A percentile compares a stretch with the other conserved stretches of the same genome.
phyloP scores from a whole-genome alignment of 176 grass and related monocot genomes.

The Themeda triandra region DNA sequence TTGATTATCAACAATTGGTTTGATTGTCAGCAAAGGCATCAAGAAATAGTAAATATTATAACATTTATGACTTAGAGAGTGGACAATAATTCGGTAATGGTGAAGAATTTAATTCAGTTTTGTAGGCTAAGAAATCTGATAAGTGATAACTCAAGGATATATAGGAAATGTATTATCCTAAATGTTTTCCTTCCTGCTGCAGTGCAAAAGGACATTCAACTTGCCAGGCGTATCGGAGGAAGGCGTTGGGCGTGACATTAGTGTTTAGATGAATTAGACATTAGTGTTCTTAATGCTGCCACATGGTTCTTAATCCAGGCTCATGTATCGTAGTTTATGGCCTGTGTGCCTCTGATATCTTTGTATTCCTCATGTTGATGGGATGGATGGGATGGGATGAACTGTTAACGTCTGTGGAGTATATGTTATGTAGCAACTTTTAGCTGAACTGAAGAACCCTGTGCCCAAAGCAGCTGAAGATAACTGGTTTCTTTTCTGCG shows the following conservation, averaged over 20 bases:
- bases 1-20: constrained; percentile 8
- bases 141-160: neutral
- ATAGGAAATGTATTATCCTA: neutral
- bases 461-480: neutral
- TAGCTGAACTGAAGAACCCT: neutral
- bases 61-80: neutral
- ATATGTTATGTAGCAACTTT: neutral
- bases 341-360: too few species aligned
- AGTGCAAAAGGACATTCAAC: constrained; percentile 94
- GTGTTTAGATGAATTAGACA: neutral
- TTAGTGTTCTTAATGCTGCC: neutral
- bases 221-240: constrained; percentile 79
- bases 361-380: too few species aligned
- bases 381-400: neutral
- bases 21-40: constrained; percentile 4
- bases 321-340: neutral
- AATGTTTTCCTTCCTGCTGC: constrained; percentile 8
- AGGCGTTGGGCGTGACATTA: constrained; percentile 35
- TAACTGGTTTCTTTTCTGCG: neutral
- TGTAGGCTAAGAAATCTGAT: neutral
- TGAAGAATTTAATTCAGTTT: constrained; percentile 10
- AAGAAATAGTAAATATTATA: constrained; percentile 5
- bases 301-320: neutral
- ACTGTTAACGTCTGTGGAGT: neutral
- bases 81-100: neutral